Evolutionary conservation across 2,329 filamentous ascomycete genomes (phyloP).

Genomic region (Cytospora leucostoma): DNA sequence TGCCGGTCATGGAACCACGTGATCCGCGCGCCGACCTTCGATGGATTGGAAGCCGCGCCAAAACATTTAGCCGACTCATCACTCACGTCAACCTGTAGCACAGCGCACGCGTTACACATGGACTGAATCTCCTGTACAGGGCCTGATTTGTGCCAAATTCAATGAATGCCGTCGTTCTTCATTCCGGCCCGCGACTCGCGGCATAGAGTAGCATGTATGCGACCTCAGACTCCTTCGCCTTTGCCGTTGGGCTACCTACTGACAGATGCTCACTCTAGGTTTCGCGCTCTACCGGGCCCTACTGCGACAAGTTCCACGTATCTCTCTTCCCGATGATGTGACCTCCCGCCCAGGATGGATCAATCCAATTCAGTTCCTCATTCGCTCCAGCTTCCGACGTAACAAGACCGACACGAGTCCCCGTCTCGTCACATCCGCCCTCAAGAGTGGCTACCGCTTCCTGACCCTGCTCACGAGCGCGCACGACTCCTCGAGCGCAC

Average conservation of each 20-base stretch:
- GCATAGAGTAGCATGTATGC: constrained; percentile 54
- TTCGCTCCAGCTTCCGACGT: constrained; percentile 63
- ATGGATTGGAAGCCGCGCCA: neutral
- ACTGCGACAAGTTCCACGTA: constrained; percentile 55
- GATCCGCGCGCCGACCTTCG: constrained; percentile 7
- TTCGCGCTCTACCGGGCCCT: constrained; percentile 74
- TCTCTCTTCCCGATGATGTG: constrained; percentile 55
- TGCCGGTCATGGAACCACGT: constrained; percentile 7
- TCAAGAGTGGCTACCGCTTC: constrained; percentile 66
- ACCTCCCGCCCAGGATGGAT: constrained; percentile 34
- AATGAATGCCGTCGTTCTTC: constrained; percentile 44
- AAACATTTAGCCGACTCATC: constrained; percentile 9
- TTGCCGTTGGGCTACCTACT: neutral
- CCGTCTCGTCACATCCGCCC: constrained; percentile 60
- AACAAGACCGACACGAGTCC: constrained; percentile 60
- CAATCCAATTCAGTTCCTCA: constrained; percentile 57
- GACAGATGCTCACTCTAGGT: constrained; percentile 43
- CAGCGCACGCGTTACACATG: constrained; percentile 2
- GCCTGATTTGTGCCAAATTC: constrained; percentile 12
- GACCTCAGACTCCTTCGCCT: neutral
- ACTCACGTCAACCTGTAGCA: constrained; percentile 2
- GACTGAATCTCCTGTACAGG: constrained; percentile 19
- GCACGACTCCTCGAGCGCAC: constrained; percentile 40
- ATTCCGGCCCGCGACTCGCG: constrained; percentile 53
- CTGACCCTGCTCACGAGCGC: constrained; percentile 45